A percentile compares a stretch with the other conserved stretches of the same genome.
These are phyloP conservation scores for Endoconidiophora polonica DNA, from an alignment of 2,329 filamentous ascomycete species.

Conservation along the genomic window DNA sequence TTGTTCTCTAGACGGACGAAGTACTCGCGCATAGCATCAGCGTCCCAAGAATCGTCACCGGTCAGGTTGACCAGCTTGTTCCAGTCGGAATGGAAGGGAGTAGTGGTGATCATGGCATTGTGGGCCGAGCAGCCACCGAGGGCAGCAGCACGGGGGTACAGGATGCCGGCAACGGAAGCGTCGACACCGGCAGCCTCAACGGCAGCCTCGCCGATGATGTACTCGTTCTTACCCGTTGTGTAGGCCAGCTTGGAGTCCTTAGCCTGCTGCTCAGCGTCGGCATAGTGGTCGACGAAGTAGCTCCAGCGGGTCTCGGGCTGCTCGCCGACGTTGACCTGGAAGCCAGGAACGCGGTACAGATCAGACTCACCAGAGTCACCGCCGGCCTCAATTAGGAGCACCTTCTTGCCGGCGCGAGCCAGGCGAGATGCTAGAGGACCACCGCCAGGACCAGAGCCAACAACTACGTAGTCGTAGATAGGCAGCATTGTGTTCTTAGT, in stretches of 20 bases:
- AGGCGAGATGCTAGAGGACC: constrained; percentile 38
- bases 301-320: constrained; percentile 29
- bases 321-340: constrained; percentile 17
- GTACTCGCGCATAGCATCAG: constrained; percentile 25
- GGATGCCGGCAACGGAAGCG: constrained; percentile 20
- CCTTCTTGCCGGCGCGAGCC: constrained; percentile 37
- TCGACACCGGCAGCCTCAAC: constrained; percentile 6
- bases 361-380: constrained; percentile 30
- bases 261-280: constrained; percentile 18
- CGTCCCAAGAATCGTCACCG: constrained; percentile 26
- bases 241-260: constrained; percentile 31
- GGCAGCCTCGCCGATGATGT: constrained; percentile 2
- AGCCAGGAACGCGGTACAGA: constrained; percentile 18
- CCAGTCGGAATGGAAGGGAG: constrained; percentile 23
- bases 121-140: constrained; percentile 22
- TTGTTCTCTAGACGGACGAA: constrained; percentile 27
- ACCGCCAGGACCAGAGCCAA: constrained; percentile 40
- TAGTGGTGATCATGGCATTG: constrained; percentile 20
- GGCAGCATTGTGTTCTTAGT: constrained; percentile 5
- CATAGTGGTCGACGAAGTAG: constrained; percentile 46
- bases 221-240: constrained; percentile 1
- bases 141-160: constrained; percentile 24
- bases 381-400: constrained; percentile 42
- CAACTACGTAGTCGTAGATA: constrained; percentile 40
- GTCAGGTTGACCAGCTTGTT: constrained; percentile 24